Evolutionary conservation across 495 filamentous ascomycete genomes (phyloP).

Genomic region (Penicillium pulvis): DNA sequence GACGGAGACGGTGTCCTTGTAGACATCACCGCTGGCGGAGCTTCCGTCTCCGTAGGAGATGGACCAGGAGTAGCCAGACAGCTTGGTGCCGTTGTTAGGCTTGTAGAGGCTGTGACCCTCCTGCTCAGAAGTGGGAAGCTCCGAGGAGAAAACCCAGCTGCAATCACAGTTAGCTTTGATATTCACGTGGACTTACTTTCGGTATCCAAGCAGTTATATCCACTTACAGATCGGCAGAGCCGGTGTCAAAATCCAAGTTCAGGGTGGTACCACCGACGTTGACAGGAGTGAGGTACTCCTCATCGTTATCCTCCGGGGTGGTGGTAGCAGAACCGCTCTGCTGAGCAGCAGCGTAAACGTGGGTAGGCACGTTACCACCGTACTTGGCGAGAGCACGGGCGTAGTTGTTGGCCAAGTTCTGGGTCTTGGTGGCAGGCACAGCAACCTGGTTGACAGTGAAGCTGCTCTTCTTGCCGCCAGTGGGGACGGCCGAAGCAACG

Average conservation of each 20-base stretch:
- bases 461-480: conserved; percentile 32
- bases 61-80: conserved; percentile 60
- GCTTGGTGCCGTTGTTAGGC: conserved; percentile 52
- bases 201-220: background rate
- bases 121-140: conserved; percentile 47
- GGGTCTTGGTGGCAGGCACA: conserved; percentile 25
- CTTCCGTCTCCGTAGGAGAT: conserved; percentile 76
- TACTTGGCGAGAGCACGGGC: conserved; percentile 48
- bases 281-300: conserved; percentile 69
- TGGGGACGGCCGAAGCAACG: conserved; percentile 37
- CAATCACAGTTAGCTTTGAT: background rate
- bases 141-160: conserved; percentile 56
- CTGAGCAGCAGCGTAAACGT: conserved; percentile 46
- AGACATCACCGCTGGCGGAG: conserved; percentile 65
- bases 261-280: conserved; percentile 62
- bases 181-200: background rate
- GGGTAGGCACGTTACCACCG: conserved; percentile 39
- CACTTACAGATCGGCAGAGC: conserved; percentile 71
- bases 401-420: conserved; percentile 46
- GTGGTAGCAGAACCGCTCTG: conserved; percentile 52
- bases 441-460: conserved; percentile 47
- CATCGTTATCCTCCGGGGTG: conserved; percentile 58
- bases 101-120: conserved; percentile 65
- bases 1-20: conserved; percentile 67
- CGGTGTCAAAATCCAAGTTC: conserved; percentile 74